Evolutionary conservation across 2,329 filamentous ascomycete species (phyloP).

Genomic region (Ceratocystis eucalypticola): DNA sequence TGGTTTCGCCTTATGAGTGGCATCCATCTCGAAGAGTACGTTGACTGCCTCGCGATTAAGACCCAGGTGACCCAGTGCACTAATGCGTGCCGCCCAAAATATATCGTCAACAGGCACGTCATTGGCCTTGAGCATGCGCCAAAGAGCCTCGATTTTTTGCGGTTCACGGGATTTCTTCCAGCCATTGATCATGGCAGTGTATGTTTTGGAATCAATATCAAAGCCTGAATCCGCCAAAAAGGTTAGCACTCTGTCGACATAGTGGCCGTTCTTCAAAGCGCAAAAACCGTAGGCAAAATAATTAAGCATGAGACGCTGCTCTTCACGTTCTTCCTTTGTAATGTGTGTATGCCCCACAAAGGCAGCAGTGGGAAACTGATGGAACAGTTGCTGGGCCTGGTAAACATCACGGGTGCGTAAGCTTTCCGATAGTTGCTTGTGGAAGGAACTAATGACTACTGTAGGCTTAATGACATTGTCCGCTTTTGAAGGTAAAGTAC

Average conservation of each 20-base stretch:
- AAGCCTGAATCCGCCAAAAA: conserved; percentile 37
- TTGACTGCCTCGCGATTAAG: conserved; percentile 43
- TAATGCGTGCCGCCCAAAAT: conserved; percentile 59
- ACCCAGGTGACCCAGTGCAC: conserved; percentile 46
- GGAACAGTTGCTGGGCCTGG: conserved; percentile 11
- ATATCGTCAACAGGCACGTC: conserved; percentile 47
- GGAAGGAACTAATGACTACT: background rate
- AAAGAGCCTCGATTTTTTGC: conserved; percentile 50
- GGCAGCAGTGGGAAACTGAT: conserved; percentile 13
- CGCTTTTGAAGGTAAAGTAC: background rate
- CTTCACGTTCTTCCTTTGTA: background rate
- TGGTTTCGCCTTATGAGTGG: conserved; percentile 22
- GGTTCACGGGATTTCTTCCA: conserved; percentile 48
- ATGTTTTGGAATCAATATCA: conserved; percentile 44
- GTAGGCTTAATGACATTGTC: background rate
- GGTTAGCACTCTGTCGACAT: conserved; percentile 26
- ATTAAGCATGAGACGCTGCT: conserved; percentile 27
- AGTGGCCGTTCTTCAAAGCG: conserved; percentile 23
- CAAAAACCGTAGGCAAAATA: conserved; percentile 32
- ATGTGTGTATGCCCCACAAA: background rate
- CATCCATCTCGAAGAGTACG: conserved; percentile 51
- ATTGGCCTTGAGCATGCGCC: conserved; percentile 47
- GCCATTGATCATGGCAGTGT: conserved; percentile 60
- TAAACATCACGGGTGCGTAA: conserved; percentile 8
- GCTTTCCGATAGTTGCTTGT: conserved; percentile 15